Evolutionary conservation across 495 filamentous ascomycete species (phyloP).

Genomic region (Penicillium macrosclerotiorum): DNA sequence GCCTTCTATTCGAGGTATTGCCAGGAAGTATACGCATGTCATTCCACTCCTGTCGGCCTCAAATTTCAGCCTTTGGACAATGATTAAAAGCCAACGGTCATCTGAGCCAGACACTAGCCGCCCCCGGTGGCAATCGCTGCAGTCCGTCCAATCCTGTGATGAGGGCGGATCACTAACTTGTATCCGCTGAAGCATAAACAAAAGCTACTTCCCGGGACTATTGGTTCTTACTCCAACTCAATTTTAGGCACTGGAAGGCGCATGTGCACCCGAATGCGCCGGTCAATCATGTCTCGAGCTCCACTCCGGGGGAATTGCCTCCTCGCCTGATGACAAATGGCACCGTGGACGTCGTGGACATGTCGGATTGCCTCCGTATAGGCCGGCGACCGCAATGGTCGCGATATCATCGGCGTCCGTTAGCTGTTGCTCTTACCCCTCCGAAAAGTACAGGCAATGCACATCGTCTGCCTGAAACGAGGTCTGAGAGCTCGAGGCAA

Average conservation of each 20-base stretch:
- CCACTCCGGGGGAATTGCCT: no score
- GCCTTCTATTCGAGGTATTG: no score
- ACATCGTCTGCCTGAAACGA: not conserved
- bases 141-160: conserved; percentile 2
- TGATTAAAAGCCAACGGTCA: not conserved
- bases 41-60: not conserved
- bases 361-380: not conserved
- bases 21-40: no score
- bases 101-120: no score
- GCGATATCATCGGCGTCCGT: not conserved
- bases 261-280: not conserved
- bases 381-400: not conserved
- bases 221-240: conserved; percentile 3
- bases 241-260: conserved; percentile 3
- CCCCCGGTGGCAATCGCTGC: no score
- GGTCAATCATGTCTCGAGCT: not conserved
- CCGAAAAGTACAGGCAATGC: not conserved
- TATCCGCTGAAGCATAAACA: conserved; percentile 2
- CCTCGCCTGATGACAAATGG: conserved; percentile 3
- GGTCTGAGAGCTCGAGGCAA: not conserved
- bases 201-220: conserved; percentile 5
- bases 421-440: not conserved
- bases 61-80: not conserved
- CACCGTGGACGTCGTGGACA: no score
- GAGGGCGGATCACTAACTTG: not conserved